Percentiles rank a stretch among this genome's conserved stretches.
These are phyloP conservation scores for Ceratocystis eucalypticola DNA, from an alignment of 2,329 filamentous ascomycete genomes.

Conservation along the genomic window DNA sequence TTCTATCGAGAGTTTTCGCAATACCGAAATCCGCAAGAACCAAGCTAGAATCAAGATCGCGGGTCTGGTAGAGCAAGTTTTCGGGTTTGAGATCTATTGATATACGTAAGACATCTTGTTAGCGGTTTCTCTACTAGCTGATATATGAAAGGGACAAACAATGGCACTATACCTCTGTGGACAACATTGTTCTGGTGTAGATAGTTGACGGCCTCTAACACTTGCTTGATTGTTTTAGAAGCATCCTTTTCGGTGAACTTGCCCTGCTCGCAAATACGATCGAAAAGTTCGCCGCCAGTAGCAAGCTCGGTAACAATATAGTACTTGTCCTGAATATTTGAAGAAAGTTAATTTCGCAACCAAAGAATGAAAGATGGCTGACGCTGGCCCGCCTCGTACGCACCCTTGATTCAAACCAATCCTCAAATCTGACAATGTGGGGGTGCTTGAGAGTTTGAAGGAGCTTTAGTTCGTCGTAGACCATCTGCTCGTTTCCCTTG, in stretches of 20 bases:
- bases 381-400: constrained; percentile 35
- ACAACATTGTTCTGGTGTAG: constrained; percentile 91
- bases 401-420: constrained; percentile 98
- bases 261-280: constrained; percentile 94
- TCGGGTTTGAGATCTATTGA: constrained; percentile 98
- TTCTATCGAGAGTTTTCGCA: constrained; percentile 88
- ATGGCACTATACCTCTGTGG: constrained; percentile 56
- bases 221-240: constrained; percentile 86
- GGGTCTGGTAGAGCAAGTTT: constrained; percentile 86
- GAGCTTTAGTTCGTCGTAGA: constrained; percentile 92
- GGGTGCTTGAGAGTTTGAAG: constrained; percentile 81
- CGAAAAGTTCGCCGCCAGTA: constrained; percentile 90
- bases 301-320: constrained; percentile 97
- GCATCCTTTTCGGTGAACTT: constrained; percentile 98
- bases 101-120: background rate
- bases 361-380: background rate
- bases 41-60: constrained; percentile 62
- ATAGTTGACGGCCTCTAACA: constrained; percentile 83
- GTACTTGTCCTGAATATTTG: constrained; percentile 69
- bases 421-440: constrained; percentile 92
- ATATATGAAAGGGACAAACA: too few species aligned
- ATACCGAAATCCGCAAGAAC: constrained; percentile 97
- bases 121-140: too few species aligned
- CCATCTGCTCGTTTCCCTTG: constrained; percentile 96
- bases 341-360: background rate